Base-by-base conservation (phyloP, 345 rosid species). In the Eucalyptus polybractea region DNA sequence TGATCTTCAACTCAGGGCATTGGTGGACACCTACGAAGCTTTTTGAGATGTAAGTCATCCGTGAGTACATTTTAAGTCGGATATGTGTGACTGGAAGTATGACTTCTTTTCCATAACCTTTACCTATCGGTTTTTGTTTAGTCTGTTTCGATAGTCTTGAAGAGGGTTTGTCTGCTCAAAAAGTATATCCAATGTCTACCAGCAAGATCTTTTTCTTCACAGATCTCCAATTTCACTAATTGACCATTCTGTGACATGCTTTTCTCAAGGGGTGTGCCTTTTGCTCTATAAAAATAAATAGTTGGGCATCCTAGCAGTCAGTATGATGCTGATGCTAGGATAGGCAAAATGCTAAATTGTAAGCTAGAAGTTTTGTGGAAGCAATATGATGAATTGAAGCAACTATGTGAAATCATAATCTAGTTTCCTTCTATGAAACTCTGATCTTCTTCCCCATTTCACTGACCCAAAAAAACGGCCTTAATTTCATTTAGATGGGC, bases 1-100 rank as follows among this genome's bases (percentile, higher is more conserved):
- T 96, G 89, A 89, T 96, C 53, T 94, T 96, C 86, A 96, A 96
- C 91, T 93, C 98, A 27, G 97, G 96, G 85, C 98, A 96, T 50
- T 96, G 97, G 98, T 96, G 98, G 97, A 94, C 94, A 8, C 93
- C 93, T 29, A 93, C 92, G 53, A 96, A 96, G 92, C 97, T 96
- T 86, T 95, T 94, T 86, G 95, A 96, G 72, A 91, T 94, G 98
- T 96, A 93, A 94, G 96, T 91, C 87, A 60, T 87, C 37, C 6
- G 15, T 56, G 40, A n/a, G 15, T 56, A 33, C 45, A 56, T 56
- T 86, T 50, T 37, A 24, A n/a, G 27, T 31, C 60, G 19, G 58
- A 86, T 50, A 13, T 33, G 45, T 37, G 47, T 21, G 54, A 50
- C 33, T 86, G 42, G 5, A 76, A 76, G 47, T 76, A 37, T 21